Evolutionary conservation across 2,329 filamentous ascomycete species (phyloP).

Genomic region (Alternaria sp.): DNA sequence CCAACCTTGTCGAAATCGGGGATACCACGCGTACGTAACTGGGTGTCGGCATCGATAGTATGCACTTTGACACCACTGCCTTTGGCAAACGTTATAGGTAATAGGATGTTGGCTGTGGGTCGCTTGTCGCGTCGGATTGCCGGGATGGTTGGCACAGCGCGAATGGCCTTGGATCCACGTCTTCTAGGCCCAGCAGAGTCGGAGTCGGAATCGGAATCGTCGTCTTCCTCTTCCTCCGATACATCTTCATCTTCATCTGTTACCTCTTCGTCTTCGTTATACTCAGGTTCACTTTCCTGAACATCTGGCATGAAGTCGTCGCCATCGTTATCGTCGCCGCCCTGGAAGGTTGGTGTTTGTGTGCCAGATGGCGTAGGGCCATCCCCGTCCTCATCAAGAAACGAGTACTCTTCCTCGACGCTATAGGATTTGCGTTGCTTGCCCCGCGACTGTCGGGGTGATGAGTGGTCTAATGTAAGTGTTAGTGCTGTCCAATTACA

Average conservation of each 20-base stretch:
- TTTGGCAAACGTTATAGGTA: slow-evolving; percentile 26
- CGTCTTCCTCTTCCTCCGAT: slow-evolving; percentile 25
- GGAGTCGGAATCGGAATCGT: slow-evolving; percentile 21
- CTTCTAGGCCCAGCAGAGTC: slow-evolving; percentile 15
- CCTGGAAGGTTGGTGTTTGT: slow-evolving; percentile 17
- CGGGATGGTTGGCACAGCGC: slow-evolving; percentile 10
- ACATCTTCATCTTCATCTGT: slow-evolving; percentile 29
- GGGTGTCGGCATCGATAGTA: slow-evolving; percentile 22
- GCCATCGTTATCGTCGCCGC: slow-evolving; percentile 31
- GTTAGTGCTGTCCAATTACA: slow-evolving; percentile 10
- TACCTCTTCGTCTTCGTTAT: slow-evolving; percentile 48
- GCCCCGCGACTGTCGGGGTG: slow-evolving; percentile 35
- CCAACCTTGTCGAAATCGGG: slow-evolving; percentile 44
- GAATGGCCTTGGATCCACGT: slow-evolving; percentile 18
- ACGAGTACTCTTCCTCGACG: slow-evolving; percentile 34
- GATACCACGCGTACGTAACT: slow-evolving; percentile 39
- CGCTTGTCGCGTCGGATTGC: slow-evolving; percentile 13
- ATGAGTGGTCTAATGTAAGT: slow-evolving; percentile 18
- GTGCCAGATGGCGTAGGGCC: slow-evolving; percentile 18
- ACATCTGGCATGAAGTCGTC: slow-evolving; percentile 41
- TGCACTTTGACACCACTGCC: slow-evolving; percentile 26
- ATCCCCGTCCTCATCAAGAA: slow-evolving; percentile 36
- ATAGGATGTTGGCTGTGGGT: slow-evolving; percentile 13
- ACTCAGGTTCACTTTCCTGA: slow-evolving; percentile 40
- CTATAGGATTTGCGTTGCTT: slow-evolving; percentile 32